These are phyloP conservation scores for Claviceps pazoutovae DNA, from an alignment of 2,329 filamentous ascomycete species.

Conservation along the genomic window DNA sequence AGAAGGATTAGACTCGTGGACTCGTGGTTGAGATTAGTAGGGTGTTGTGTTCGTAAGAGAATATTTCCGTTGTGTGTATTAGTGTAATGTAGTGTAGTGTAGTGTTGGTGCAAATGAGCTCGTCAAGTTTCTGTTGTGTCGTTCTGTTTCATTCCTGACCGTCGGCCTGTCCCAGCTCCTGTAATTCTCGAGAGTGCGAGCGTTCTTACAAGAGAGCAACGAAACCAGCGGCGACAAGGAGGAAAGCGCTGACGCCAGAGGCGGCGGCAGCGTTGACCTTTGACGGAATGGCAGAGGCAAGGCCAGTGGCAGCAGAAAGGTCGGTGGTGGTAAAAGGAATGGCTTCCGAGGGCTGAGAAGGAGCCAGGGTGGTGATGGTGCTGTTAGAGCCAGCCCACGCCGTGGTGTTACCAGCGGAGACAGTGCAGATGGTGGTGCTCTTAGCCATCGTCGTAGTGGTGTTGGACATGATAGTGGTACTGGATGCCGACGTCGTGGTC, in stretches of 20 bases:
- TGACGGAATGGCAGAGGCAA: conserved; percentile 10
- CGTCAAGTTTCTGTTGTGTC: not conserved
- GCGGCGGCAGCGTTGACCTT: conserved; percentile 17
- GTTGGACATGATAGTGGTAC: conserved; percentile 11
- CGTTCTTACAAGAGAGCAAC: conserved; percentile 21
- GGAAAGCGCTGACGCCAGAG: conserved; percentile 22
- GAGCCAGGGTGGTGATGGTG: conserved; percentile 15
- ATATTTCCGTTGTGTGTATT: conserved; percentile 3
- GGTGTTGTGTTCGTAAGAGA: conserved; percentile 3
- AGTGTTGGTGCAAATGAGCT: conserved; percentile 1
- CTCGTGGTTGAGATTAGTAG: conserved; percentile 17
- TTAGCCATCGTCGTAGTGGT: conserved; percentile 5
- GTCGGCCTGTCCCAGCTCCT: not conserved
- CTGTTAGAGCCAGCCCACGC: conserved; percentile 19
- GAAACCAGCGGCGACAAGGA: conserved; percentile 22
- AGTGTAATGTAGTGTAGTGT: no score
- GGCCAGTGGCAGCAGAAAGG: conserved; percentile 8
- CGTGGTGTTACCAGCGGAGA: conserved; percentile 13
- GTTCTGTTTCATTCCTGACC: not conserved
- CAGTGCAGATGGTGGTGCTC: not conserved
- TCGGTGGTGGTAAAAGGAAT: not conserved
- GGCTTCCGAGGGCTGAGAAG: conserved; percentile 12
- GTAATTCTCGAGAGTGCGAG: not conserved
- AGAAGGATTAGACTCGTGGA: conserved; percentile 15
- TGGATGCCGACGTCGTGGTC: conserved; percentile 11